Conservation (phyloP, 345 rosid genomes). For the Acer campestre region DNA sequence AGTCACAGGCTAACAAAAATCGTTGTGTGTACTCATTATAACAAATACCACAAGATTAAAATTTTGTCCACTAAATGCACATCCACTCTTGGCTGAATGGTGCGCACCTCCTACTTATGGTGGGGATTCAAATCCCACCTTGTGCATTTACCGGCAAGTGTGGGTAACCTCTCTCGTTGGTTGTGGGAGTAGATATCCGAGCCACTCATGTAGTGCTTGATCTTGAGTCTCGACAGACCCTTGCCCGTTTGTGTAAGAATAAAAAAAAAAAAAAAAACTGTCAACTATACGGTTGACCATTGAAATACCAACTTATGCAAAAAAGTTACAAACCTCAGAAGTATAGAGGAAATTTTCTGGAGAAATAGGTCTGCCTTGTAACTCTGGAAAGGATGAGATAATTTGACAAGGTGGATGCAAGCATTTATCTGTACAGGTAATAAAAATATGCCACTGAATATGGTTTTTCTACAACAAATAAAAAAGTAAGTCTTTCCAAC, state of each 20-base stretch:
- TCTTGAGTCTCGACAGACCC: too few species aligned
- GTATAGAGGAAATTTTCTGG: constrained; percentile 40
- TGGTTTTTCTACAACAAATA: not conserved
- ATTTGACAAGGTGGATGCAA: constrained; percentile 34
- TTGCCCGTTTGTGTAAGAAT: too few species aligned
- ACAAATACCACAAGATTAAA: constrained; percentile 2
- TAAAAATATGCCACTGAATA: not conserved
- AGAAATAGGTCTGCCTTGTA: constrained; percentile 31
- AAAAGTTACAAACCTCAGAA: constrained; percentile 43
- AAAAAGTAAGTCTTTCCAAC: not conserved
- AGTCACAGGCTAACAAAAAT: not conserved
- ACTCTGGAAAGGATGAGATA: constrained; percentile 26
- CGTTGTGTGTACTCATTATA: not conserved
- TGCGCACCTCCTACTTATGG: too few species aligned
- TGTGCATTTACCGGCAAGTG: too few species aligned
- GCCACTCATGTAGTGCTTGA: too few species aligned
- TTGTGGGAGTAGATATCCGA: too few species aligned
- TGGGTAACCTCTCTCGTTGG: too few species aligned
- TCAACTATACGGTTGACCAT: not conserved
- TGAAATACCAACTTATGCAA: not conserved
- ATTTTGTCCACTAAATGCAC: not conserved
- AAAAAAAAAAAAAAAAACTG: not conserved
- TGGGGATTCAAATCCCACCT: too few species aligned
- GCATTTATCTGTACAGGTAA: constrained; percentile 42
- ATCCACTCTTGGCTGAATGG: too few species aligned